Evolutionary conservation across 2,329 filamentous ascomycete genomes (phyloP).

Genomic region (Claviceps fusiformis): DNA sequence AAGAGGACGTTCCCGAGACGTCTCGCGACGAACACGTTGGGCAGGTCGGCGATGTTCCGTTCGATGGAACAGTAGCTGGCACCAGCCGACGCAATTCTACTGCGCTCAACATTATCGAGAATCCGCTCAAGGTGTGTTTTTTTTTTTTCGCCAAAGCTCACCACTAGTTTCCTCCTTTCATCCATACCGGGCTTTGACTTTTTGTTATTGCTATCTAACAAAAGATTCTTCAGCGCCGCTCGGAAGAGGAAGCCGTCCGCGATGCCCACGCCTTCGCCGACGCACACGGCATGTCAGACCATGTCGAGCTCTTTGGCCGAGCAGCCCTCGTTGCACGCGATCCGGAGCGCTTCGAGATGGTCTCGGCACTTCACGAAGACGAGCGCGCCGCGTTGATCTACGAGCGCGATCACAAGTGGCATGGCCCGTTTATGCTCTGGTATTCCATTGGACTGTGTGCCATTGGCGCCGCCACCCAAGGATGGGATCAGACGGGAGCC

Average conservation of each 20-base stretch:
- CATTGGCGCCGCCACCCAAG: constrained; percentile 41
- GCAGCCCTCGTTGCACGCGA: constrained; percentile 17
- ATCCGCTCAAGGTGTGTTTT: constrained; percentile 17
- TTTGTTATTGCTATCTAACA: neutral
- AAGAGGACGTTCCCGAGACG: constrained; percentile 4
- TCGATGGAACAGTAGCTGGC: neutral
- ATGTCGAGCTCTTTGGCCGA: constrained; percentile 24
- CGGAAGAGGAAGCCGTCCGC: constrained; percentile 8
- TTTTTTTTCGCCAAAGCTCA: neutral
- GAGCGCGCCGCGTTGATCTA: constrained; percentile 20
- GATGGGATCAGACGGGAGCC: constrained; percentile 49
- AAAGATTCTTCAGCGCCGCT: constrained; percentile 11
- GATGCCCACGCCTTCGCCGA: constrained; percentile 36
- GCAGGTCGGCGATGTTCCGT: neutral
- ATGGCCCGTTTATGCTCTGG: constrained; percentile 26
- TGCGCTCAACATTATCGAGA: constrained; percentile 20
- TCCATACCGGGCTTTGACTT: neutral
- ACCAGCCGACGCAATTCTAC: constrained; percentile 11
- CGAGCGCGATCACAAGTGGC: constrained; percentile 44
- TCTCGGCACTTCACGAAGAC: constrained; percentile 11
- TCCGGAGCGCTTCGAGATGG: constrained; percentile 9
- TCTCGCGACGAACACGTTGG: constrained; percentile 5
- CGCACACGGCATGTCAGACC: constrained; percentile 30
- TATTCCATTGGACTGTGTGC: constrained; percentile 37
- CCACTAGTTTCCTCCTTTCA: too few species aligned